phyloP scores from a whole-genome alignment of 148 eudicot genomes.

The Fagopyrum homotropicum region DNA sequence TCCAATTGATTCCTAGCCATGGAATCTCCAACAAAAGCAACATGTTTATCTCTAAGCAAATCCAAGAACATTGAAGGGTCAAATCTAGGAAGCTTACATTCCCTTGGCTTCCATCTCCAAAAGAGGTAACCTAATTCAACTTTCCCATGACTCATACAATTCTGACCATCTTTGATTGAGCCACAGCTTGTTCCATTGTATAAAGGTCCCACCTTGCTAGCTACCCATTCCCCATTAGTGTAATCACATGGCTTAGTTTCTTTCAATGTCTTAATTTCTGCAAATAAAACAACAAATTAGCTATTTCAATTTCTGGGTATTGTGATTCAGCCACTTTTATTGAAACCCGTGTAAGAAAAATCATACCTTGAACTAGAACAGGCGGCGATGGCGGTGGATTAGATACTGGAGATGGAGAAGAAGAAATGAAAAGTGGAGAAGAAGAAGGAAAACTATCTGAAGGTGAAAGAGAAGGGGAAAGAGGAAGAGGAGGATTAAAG shows the following conservation, averaged over 20 bases:
- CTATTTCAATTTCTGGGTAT: neutral
- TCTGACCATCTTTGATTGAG: conserved; percentile 70
- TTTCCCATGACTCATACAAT: conserved; percentile 75
- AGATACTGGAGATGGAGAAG: neutral
- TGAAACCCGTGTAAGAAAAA: neutral
- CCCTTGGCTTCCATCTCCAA: conserved; percentile 77
- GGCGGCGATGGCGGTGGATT: neutral
- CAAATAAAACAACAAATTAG: neutral
- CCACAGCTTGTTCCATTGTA: conserved; percentile 73
- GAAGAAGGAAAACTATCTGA: neutral
- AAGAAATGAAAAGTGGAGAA: conserved; percentile 12
- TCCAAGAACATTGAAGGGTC: conserved; percentile 57
- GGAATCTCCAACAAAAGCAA: conserved; percentile 96
- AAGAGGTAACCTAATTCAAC: conserved; percentile 59
- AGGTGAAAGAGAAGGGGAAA: conserved; percentile 18
- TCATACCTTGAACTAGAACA: neutral
- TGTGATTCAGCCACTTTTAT: neutral
- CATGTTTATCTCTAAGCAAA: conserved; percentile 44
- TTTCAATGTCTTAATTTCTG: neutral
- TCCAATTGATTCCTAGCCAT: conserved; percentile 90
- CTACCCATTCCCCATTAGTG: conserved; percentile 66
- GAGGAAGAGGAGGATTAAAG: conserved; percentile 32
- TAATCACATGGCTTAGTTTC: conserved; percentile 45
- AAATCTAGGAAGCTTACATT: conserved; percentile 62
- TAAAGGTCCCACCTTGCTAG: conserved; percentile 43